phyloP scores from a whole-genome alignment of 805 yeast genomes.

The Wickerhamomyces sydowiorum region DNA sequence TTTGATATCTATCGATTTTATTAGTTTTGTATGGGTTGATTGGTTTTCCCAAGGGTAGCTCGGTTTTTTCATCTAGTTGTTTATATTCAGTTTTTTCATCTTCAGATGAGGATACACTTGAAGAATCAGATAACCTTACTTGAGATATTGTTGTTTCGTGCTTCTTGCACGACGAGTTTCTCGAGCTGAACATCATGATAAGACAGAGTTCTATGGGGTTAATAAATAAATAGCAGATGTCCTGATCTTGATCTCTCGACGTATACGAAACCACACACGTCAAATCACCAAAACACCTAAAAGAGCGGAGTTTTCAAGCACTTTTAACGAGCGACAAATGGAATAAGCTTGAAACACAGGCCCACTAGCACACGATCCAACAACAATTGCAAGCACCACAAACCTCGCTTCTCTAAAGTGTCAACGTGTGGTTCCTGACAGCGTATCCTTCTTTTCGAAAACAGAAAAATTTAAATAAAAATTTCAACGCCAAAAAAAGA shows the following conservation, averaged over 20 bases:
- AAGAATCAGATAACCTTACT: not conserved
- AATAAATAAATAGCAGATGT: too few relatives aligned
- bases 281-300: too few relatives aligned
- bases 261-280: too few relatives aligned
- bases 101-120: not conserved
- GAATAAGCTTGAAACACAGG: too few relatives aligned
- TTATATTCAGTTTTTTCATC: not conserved
- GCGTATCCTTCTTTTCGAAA: slow-evolving; percentile 1
- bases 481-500: not conserved
- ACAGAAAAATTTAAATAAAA: not conserved
- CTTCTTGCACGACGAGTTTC: not conserved
- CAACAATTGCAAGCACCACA: too few relatives aligned
- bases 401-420: too few relatives aligned
- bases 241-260: too few relatives aligned
- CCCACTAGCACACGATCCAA: too few relatives aligned
- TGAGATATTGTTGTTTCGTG: not conserved
- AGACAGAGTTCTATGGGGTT: too few relatives aligned
- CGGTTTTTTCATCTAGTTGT: not conserved
- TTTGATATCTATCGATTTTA: slow-evolving; percentile 22
- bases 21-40: slow-evolving; percentile 5
- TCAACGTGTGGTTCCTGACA: not conserved
- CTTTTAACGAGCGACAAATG: too few relatives aligned
- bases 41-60: not conserved
- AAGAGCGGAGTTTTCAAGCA: too few relatives aligned
- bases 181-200: slow-evolving; percentile 5